A percentile compares a stretch with the other conserved stretches of the same genome.
Evolutionary conservation across 169 alveolate species (phyloP).

Genomic region (Babesia bigemina): DNA sequence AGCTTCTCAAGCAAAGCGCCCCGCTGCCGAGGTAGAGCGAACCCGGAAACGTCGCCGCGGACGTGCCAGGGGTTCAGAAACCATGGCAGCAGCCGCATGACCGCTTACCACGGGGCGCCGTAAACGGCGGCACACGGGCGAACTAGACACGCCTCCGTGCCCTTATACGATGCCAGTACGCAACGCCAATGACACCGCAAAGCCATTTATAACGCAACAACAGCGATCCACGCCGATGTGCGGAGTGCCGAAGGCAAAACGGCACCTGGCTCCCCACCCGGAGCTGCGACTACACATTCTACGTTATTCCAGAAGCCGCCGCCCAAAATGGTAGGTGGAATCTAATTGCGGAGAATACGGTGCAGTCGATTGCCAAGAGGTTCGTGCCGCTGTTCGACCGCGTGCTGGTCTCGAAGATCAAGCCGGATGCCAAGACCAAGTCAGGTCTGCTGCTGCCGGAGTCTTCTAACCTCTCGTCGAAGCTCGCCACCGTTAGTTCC

Average conservation of each 20-base stretch:
- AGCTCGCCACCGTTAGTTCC: slow-evolving; percentile 73
- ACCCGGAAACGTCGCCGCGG: slow-evolving; percentile 33
- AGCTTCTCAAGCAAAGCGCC: slow-evolving; percentile 31
- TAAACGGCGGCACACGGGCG: background rate
- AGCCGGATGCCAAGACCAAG: slow-evolving; percentile 78
- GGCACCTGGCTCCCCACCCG: slow-evolving; percentile 4
- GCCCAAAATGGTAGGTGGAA: slow-evolving; percentile 37
- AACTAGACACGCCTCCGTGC: background rate
- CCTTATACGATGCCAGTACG: background rate
- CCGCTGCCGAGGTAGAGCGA: slow-evolving; percentile 21
- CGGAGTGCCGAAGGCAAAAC: background rate
- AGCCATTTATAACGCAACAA: background rate
- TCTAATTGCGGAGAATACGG: background rate
- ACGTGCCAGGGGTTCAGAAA: slow-evolving; percentile 43
- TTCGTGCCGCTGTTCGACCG: slow-evolving; percentile 84
- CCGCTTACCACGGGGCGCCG: background rate
- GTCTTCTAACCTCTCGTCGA: slow-evolving; percentile 76
- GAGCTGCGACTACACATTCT: slow-evolving; percentile 2
- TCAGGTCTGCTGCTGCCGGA: slow-evolving; percentile 84
- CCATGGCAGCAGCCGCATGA: slow-evolving; percentile 42
- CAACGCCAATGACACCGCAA: background rate
- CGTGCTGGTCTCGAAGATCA: slow-evolving; percentile 79
- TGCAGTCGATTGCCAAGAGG: slow-evolving; percentile 72
- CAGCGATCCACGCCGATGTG: background rate
- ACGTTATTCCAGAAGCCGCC: background rate